Percentiles rank a stretch among this genome's conserved stretches.
phyloP scores from a whole-genome alignment of 768 basidiomycete species.

The Tephrocybe sp. region DNA sequence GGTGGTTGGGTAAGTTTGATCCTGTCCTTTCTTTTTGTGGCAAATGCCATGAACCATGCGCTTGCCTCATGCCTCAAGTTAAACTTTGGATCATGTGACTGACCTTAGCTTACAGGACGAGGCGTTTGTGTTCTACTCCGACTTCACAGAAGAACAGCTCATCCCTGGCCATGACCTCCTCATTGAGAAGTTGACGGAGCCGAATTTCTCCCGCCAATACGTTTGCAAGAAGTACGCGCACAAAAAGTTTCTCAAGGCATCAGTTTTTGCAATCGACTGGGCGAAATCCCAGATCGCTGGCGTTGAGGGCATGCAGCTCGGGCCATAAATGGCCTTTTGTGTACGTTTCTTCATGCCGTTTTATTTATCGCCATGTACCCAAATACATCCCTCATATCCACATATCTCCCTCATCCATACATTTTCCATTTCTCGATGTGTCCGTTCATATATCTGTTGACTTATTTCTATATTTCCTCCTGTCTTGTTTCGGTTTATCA shows the following conservation, averaged over 20 bases:
- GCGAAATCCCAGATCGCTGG: constrained; percentile 51
- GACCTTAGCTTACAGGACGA: constrained; percentile 62
- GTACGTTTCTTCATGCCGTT: constrained; percentile 21
- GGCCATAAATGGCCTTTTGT: constrained; percentile 33
- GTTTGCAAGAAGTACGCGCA: constrained; percentile 95
- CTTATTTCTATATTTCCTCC: constrained; percentile 18
- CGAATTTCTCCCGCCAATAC: constrained; percentile 80
- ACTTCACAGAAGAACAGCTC: constrained; percentile 87
- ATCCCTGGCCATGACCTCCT: constrained; percentile 78
- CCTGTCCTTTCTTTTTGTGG: constrained; percentile 12
- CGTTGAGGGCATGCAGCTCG: constrained; percentile 47
- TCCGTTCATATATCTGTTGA: constrained; percentile 21
- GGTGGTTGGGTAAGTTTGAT: constrained; percentile 87
- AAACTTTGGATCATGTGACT: constrained; percentile 37
- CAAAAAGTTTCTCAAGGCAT: constrained; percentile 97
- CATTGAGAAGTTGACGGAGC: constrained; percentile 78
- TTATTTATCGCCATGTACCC: constrained; percentile 17
- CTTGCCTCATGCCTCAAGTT: constrained; percentile 17
- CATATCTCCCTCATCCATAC: constrained; percentile 13
- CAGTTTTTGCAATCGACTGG: constrained; percentile 76
- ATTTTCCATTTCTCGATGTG: constrained; percentile 19
- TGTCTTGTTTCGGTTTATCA: constrained; percentile 12
- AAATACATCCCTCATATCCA: constrained; percentile 14
- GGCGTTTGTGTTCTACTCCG: constrained; percentile 90
- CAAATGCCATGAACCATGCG: constrained; percentile 8